Evolutionary conservation across 495 filamentous ascomycete genomes (phyloP).

Genomic region (Penicillium pancosmium): DNA sequence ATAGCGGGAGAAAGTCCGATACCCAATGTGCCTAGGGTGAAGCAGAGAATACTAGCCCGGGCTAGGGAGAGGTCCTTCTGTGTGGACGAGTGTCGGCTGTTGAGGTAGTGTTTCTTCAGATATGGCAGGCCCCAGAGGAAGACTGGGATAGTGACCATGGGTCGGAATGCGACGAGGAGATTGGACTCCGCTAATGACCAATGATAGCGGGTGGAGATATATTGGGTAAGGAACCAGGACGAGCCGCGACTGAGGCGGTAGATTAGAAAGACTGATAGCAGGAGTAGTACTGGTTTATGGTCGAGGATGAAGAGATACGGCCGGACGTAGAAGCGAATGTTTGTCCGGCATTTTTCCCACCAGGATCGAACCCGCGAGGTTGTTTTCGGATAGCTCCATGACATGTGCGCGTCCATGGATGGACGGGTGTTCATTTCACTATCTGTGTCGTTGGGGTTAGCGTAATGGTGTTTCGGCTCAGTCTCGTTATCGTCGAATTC

Average conservation of each 20-base stretch:
- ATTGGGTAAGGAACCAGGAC: conserved; percentile 56
- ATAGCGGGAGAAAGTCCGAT: conserved; percentile 47
- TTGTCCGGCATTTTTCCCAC: conserved; percentile 19
- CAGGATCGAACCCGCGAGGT: conserved; percentile 14
- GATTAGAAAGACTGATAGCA: conserved; percentile 54
- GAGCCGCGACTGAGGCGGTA: conserved; percentile 55
- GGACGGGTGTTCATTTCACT: conserved; percentile 21
- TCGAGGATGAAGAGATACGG: conserved; percentile 49
- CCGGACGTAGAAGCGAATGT: conserved; percentile 32
- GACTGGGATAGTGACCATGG: conserved; percentile 52
- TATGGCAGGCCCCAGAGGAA: conserved; percentile 54
- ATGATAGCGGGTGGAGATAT: conserved; percentile 59
- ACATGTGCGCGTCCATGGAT: conserved; percentile 16
- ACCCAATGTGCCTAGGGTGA: conserved; percentile 49
- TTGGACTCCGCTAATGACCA: conserved; percentile 59
- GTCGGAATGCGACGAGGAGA: conserved; percentile 54
- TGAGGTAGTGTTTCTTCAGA: conserved; percentile 24
- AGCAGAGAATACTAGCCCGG: conserved; percentile 47
- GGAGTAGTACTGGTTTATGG: conserved; percentile 46
- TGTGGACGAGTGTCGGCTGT: conserved; percentile 27
- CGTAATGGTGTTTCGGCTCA: conserved; percentile 2
- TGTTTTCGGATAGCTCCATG: conserved; percentile 27
- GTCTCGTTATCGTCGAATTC: conserved; percentile 26
- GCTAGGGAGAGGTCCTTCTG: conserved; percentile 57
- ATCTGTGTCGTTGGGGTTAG: conserved; percentile 19